Evolutionary conservation across 768 basidiomycete genomes (phyloP).

Genomic region (Krasilnikovozyma curviuscula): DNA sequence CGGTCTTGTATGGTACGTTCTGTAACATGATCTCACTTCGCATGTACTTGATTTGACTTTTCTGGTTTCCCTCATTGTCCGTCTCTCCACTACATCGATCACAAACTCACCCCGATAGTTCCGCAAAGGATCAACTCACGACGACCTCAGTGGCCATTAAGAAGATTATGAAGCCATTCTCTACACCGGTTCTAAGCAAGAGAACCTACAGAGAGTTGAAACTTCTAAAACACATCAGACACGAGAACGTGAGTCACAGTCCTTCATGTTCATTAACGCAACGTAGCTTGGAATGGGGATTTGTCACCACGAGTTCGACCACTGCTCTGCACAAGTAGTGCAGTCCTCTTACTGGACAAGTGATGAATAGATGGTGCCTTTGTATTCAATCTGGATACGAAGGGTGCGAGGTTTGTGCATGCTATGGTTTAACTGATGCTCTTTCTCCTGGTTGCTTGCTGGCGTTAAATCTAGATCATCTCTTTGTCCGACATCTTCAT

Average conservation of each 20-base stretch:
- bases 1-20: constrained; percentile 78
- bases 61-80: background rate
- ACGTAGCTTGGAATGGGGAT: background rate
- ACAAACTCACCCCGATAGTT: constrained; percentile 33
- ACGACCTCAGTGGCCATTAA: constrained; percentile 91
- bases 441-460: no score
- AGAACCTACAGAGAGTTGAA: constrained; percentile 96
- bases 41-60: background rate
- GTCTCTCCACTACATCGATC: background rate
- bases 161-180: constrained; percentile 99
- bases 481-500: constrained; percentile 98
- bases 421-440: no score
- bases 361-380: no score
- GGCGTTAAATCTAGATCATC: constrained; percentile 50
- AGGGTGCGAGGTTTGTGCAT: no score
- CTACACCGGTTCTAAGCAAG: constrained; percentile 90
- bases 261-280: no score
- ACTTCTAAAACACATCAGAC: constrained; percentile 91
- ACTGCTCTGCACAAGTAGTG: no score
- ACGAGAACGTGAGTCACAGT: constrained; percentile 61
- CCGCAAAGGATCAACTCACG: constrained; percentile 86
- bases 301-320: no score
- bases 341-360: no score
- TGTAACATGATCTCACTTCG: no score
- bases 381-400: no score